These are phyloP conservation scores for Arctostaphylos glauca DNA, from an alignment of 148 eudicot genomes.

Conservation along the genomic window DNA sequence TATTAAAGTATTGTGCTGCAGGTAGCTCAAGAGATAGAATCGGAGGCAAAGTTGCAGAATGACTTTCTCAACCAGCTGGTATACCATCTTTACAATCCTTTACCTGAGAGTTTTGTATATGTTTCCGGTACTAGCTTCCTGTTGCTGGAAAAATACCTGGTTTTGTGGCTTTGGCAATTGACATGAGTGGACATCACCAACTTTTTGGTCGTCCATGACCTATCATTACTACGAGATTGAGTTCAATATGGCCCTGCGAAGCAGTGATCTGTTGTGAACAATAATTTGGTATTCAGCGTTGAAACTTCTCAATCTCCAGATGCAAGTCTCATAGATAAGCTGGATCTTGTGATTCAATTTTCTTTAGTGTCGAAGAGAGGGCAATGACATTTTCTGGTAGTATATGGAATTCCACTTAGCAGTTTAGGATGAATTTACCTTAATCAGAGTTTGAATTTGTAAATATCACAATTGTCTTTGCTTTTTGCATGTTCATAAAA, in stretches of 20 bases:
- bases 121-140: neutral
- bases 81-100: constrained; percentile 21
- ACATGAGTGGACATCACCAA: neutral
- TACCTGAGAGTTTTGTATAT: neutral
- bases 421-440: neutral
- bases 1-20: constrained; percentile 29
- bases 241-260: neutral
- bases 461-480: neutral
- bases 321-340: neutral
- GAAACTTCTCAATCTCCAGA: neutral
- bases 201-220: neutral
- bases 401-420: neutral
- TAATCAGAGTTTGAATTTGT: neutral
- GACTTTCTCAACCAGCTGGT: constrained; percentile 85
- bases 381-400: neutral
- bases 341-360: neutral
- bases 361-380: neutral
- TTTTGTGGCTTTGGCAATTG: neutral
- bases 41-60: constrained; percentile 77
- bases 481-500: neutral
- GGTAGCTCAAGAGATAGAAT: constrained; percentile 77
- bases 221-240: neutral
- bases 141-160: neutral
- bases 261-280: neutral
- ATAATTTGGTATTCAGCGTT: neutral